Evolutionary conservation across 495 filamentous ascomycete species (phyloP).

Genomic region (Polyplosphaeria fusca): DNA sequence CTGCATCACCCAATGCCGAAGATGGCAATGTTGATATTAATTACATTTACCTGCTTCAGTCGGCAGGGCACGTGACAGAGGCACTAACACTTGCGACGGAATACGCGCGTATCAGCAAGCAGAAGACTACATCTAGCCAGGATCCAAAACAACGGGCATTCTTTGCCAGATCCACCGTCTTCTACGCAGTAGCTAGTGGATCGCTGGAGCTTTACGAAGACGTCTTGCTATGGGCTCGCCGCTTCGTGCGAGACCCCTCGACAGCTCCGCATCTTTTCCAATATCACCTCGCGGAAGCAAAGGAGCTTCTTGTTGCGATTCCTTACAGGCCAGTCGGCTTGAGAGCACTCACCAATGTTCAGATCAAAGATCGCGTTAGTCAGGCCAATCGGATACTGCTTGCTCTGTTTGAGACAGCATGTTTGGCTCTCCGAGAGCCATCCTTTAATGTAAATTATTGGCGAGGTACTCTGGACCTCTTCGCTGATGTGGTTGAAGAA

Average conservation of each 20-base stretch:
- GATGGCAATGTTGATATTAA: neutral
- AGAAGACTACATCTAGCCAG: constrained; percentile 25
- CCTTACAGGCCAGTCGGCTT: neutral
- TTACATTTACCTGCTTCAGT: neutral
- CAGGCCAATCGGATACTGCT: constrained; percentile 19
- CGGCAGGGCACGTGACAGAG: neutral
- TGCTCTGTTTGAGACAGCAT: constrained; percentile 22
- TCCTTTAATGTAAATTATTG: constrained; percentile 14
- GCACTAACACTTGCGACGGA: neutral
- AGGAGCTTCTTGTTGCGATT: constrained; percentile 7
- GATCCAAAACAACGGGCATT: constrained; percentile 35
- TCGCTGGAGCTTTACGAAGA: constrained; percentile 33
- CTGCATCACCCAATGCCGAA: neutral
- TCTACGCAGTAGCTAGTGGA: constrained; percentile 38
- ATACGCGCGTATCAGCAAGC: neutral
- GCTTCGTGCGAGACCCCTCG: constrained; percentile 38
- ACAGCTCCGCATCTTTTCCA: constrained; percentile 28
- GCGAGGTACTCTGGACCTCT: constrained; percentile 8
- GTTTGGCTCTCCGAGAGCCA: constrained; percentile 16
- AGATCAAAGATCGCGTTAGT: neutral
- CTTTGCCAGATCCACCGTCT: constrained; percentile 32
- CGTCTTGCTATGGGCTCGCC: constrained; percentile 36
- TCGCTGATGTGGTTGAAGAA: neutral
- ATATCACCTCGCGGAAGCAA: constrained; percentile 5
- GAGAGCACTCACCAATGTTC: too few species aligned